Base-by-base conservation (phyloP, 179 eudicot genomes). In the Nepenthes alata region DNA sequence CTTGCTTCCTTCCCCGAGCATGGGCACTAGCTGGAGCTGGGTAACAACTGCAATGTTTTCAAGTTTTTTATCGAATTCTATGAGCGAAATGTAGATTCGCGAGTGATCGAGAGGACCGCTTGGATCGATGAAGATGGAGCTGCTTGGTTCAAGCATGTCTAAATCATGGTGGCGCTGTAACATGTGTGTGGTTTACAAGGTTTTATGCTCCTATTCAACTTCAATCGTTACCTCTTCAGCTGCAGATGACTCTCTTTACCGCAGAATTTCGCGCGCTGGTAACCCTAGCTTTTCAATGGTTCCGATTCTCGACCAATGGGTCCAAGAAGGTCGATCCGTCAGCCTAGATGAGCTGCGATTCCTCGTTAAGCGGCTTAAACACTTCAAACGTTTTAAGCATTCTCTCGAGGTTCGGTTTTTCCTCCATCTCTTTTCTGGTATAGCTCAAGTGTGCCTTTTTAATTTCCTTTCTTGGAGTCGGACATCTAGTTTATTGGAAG, bases 221-320 rank as follows among this genome's bases (percentile, higher is more conserved):
- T 47, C 50, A 8, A 6, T 11, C 50, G 8, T 11, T 45, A 11
- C 50, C 50, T 1, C 50, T 11, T 7, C 55, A 11, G 65, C 65
- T 5, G 16, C 51, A 47, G 15, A 36, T 37, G 56, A 49, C 57
- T 57, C 59, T 36, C 62, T 74, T 4, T 74, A 68, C 67, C 45
- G 41, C 9, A 69, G 73, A 45, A 57, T 74, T 11, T 69, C 74
- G 38, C 54, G 60, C n/a, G 70, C 63, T 6, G 74, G 70, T 37
- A 53, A 65, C 38, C 78, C 69, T 5, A 69, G 48, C n/a, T 61
- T 48, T 25, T 69, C 74, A 3, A 47, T 74, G 59, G 61, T 47
- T 8, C 70, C 74, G 4, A 61, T 74, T n/a, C 78, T 74, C 55
- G 70, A 74, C 25, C 60, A 69, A 35, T 74, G 73, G 73, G 7